These are phyloP conservation scores for Hypomyces perniciosus DNA, from an alignment of 2,329 filamentous ascomycete species.

Conservation along the genomic window DNA sequence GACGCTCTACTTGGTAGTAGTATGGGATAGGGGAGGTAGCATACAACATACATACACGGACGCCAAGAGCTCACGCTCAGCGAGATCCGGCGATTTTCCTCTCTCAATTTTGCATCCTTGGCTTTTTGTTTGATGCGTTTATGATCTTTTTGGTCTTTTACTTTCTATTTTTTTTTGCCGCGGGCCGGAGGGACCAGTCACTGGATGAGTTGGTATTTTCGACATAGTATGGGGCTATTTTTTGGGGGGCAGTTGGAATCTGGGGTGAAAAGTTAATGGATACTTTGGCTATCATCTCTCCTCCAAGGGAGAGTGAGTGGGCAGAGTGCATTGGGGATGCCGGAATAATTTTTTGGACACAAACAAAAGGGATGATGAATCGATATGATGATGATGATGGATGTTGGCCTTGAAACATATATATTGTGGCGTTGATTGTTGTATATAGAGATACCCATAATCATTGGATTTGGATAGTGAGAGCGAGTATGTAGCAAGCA, in stretches of 20 bases:
- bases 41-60: background rate
- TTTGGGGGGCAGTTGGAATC: background rate
- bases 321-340: no score
- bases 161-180: constrained; percentile 13
- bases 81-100: background rate
- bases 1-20: no score
- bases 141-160: background rate
- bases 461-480: constrained; percentile 19
- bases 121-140: background rate
- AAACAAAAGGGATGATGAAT: background rate
- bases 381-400: constrained; percentile 12
- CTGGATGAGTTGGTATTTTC: constrained; percentile 24
- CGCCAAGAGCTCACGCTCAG: background rate
- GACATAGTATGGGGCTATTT: constrained; percentile 5
- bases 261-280: constrained; percentile 4
- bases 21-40: no score
- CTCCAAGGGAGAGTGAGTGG: no score
- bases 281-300: no score
- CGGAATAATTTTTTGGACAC: no score
- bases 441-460: constrained; percentile 29
- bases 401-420: constrained; percentile 3
- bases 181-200: constrained; percentile 23
- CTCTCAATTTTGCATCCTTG: background rate
- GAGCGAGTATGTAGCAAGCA: constrained; percentile 21
- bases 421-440: constrained; percentile 7